phyloP scores from a whole-genome alignment of 768 basidiomycete genomes.

The Myochromella boudieri region DNA sequence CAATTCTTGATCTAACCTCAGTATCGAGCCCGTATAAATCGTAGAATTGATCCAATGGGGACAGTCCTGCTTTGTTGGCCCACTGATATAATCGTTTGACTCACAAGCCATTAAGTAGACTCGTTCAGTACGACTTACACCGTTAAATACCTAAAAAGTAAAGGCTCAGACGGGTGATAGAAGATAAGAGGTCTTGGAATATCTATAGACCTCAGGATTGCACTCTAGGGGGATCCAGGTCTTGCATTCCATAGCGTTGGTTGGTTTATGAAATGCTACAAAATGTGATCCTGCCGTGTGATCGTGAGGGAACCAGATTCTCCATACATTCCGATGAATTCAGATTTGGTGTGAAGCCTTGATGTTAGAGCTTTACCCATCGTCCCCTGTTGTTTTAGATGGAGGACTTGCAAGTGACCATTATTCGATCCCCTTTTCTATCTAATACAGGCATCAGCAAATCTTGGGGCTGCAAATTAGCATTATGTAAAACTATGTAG shows the following conservation, averaged over 20 bases:
- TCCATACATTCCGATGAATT: not conserved
- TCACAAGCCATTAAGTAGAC: no score
- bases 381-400: conserved; percentile 33
- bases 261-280: not conserved
- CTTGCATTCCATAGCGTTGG: not conserved
- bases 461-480: no score
- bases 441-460: no score
- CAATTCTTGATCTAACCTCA: not conserved
- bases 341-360: not conserved
- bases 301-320: not conserved
- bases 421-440: not conserved
- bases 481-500: no score
- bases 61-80: conserved; percentile 1
- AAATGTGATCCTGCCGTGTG: not conserved
- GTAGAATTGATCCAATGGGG: not conserved
- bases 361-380: conserved; percentile 8
- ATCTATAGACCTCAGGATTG: conserved; percentile 4
- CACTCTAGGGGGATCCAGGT: conserved; percentile 3
- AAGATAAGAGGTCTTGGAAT: not conserved
- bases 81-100: not conserved
- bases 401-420: conserved; percentile 43
- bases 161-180: not conserved
- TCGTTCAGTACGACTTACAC: not conserved
- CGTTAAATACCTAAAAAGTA: conserved; percentile 4
- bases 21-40: conserved; percentile 6